Conservation (phyloP, 2,329 filamentous ascomycete species). For the Diaporthe sp. region DNA sequence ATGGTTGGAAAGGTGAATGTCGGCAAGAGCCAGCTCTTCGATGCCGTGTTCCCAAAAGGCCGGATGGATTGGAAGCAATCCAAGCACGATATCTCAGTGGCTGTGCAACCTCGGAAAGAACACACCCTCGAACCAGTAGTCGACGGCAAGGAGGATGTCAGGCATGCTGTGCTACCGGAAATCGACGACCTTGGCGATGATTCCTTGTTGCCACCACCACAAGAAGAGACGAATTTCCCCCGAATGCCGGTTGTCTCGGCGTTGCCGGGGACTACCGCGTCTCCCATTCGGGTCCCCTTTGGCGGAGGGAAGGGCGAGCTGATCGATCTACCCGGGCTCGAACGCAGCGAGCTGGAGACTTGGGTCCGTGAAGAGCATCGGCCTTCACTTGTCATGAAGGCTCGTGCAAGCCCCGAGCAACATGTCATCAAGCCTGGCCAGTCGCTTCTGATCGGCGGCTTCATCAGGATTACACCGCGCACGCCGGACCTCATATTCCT, state of each 20-base stretch:
- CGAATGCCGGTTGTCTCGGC: conserved; percentile 88
- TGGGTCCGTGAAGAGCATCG: conserved; percentile 78
- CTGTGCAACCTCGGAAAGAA: conserved; percentile 45
- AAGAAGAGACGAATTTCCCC: conserved; percentile 80
- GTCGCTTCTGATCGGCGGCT: conserved; percentile 85
- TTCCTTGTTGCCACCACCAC: conserved; percentile 81
- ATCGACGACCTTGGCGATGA: conserved; percentile 52
- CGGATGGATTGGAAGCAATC: conserved; percentile 58
- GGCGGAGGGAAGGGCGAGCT: conserved; percentile 89
- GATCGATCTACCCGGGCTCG: conserved; percentile 90
- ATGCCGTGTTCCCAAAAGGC: conserved; percentile 86
- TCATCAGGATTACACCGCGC: conserved; percentile 87
- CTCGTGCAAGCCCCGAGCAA: conserved; percentile 80
- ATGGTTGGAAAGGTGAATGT: conserved; percentile 99
- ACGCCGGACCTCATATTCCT: conserved; percentile 76
- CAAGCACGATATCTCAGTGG: conserved; percentile 52
- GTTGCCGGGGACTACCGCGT: conserved; percentile 92
- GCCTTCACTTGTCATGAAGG: conserved; percentile 81
- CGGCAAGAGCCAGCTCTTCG: conserved; percentile 93
- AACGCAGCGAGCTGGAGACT: conserved; percentile 78
- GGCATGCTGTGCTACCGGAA: conserved; percentile 29
- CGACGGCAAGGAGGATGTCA: conserved; percentile 40
- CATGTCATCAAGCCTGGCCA: conserved; percentile 79
- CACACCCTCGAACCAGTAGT: conserved; percentile 39
- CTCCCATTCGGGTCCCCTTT: conserved; percentile 92